These are phyloP conservation scores for Didymella keratinophila DNA, from an alignment of 2,329 filamentous ascomycete species.

Conservation along the genomic window DNA sequence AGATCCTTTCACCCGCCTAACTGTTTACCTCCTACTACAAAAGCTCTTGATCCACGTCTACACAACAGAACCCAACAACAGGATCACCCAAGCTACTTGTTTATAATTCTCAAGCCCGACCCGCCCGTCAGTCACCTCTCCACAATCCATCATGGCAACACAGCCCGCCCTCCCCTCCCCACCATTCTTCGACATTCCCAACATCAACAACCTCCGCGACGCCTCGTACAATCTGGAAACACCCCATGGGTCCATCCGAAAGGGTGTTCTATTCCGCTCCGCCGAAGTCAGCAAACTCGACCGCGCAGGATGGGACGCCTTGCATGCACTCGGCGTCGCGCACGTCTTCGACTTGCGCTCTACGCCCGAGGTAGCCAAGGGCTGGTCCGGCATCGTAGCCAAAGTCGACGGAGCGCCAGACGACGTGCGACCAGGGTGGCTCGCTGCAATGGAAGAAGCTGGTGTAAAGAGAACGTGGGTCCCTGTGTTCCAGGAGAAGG, in stretches of 20 bases:
- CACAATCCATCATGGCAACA: not conserved
- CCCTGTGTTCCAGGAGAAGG: conserved; percentile 70
- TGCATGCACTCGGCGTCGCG: conserved; percentile 63
- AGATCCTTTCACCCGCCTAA: not conserved
- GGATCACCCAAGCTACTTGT: not conserved
- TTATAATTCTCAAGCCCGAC: too few species aligned
- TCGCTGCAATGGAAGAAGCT: conserved; percentile 40
- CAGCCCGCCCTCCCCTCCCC: conserved; percentile 25
- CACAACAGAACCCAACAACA: too few species aligned
- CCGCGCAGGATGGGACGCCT: conserved; percentile 27
- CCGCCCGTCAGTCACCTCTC: too few species aligned
- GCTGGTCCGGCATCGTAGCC: too few species aligned
- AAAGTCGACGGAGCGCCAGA: too few species aligned
- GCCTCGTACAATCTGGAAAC: conserved; percentile 22
- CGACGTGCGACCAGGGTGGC: conserved; percentile 35
- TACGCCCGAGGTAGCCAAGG: conserved; percentile 63
- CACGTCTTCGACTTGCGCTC: conserved; percentile 75
- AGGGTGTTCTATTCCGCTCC: conserved; percentile 69
- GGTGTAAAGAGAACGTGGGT: conserved; percentile 63
- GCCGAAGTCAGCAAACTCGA: conserved; percentile 64
- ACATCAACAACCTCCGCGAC: conserved; percentile 49
- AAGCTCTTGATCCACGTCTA: too few species aligned
- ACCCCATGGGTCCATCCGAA: conserved; percentile 55
- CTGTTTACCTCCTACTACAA: not conserved
- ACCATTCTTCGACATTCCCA: conserved; percentile 46